Conservation (phyloP, 1,284 basidiomycete species). For the Sporisorium reilianum region DNA sequence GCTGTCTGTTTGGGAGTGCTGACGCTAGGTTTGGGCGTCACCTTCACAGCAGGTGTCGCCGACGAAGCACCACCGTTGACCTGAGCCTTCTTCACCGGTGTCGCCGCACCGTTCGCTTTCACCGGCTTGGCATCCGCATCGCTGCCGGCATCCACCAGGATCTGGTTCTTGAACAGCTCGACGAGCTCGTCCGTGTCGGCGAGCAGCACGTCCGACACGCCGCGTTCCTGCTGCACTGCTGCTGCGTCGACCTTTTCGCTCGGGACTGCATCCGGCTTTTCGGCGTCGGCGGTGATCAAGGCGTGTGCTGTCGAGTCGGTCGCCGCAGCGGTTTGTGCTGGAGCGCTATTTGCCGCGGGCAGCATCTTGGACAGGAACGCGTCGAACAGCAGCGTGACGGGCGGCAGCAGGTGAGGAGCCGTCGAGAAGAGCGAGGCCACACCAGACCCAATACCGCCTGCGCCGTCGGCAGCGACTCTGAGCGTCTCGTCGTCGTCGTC, state of each 20-base stretch:
- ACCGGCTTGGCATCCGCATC: slow-evolving; percentile 1
- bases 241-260: not conserved
- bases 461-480: not conserved
- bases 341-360: slow-evolving; percentile 55
- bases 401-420: slow-evolving; percentile 83
- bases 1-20: slow-evolving; percentile 6
- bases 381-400: slow-evolving; percentile 81
- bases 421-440: slow-evolving; percentile 76
- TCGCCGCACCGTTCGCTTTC: slow-evolving; percentile 15
- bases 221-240: slow-evolving; percentile 13
- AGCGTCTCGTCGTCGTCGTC: slow-evolving; percentile 21
- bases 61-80: slow-evolving; percentile 17
- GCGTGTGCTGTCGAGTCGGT: not conserved
- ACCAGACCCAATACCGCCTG: slow-evolving; percentile 22
- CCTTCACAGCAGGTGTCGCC: slow-evolving; percentile 5
- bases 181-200: slow-evolving; percentile 45
- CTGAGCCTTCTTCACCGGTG: slow-evolving; percentile 26
- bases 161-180: slow-evolving; percentile 35
- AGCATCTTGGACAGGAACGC: slow-evolving; percentile 79
- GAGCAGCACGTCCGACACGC: slow-evolving; percentile 32
- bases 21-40: not conserved
- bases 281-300: slow-evolving; percentile 1
- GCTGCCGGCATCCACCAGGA: slow-evolving; percentile 9
- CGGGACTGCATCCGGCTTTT: slow-evolving; percentile 6
- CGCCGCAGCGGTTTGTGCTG: not conserved